Evolutionary conservation across 2,329 filamentous ascomycete genomes (phyloP).

Genomic region (Sclerotinia glacialis): DNA sequence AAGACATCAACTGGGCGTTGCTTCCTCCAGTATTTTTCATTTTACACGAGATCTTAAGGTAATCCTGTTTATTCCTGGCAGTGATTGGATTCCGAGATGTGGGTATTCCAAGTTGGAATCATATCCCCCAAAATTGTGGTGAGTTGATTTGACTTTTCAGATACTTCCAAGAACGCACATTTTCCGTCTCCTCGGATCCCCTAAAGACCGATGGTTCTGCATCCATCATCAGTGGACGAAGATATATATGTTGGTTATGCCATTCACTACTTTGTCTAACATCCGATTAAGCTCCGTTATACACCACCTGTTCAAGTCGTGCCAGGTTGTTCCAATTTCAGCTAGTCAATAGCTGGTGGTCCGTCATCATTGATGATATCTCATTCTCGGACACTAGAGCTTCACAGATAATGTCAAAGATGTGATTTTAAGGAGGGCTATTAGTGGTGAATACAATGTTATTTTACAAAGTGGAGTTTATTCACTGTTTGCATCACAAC

Average conservation of each 20-base stretch:
- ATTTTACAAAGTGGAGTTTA: neutral
- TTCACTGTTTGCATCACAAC: neutral
- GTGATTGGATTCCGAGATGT: neutral
- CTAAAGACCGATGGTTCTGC: neutral
- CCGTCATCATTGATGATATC: neutral
- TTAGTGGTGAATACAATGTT: neutral
- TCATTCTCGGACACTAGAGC: too few species aligned
- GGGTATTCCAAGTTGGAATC: too few species aligned
- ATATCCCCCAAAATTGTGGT: neutral
- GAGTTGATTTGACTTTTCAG: neutral
- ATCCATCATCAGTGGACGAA: neutral
- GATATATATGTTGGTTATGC: neutral
- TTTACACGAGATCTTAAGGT: too few species aligned
- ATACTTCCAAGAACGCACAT: neutral
- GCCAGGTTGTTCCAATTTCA: too few species aligned
- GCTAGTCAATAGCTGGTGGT: neutral
- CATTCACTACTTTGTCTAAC: neutral
- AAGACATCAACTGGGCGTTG: neutral
- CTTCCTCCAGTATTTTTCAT: neutral
- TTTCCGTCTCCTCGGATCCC: too few species aligned
- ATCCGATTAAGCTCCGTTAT: neutral
- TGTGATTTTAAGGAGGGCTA: neutral
- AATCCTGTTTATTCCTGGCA: too few species aligned
- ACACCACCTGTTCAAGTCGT: neutral
- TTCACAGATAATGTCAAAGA: neutral